Percentiles rank a stretch among this genome's conserved stretches.
These are phyloP conservation scores for Hanseniaspora sp. DNA, from an alignment of 1,139 yeast genomes.

Conservation along the genomic window DNA sequence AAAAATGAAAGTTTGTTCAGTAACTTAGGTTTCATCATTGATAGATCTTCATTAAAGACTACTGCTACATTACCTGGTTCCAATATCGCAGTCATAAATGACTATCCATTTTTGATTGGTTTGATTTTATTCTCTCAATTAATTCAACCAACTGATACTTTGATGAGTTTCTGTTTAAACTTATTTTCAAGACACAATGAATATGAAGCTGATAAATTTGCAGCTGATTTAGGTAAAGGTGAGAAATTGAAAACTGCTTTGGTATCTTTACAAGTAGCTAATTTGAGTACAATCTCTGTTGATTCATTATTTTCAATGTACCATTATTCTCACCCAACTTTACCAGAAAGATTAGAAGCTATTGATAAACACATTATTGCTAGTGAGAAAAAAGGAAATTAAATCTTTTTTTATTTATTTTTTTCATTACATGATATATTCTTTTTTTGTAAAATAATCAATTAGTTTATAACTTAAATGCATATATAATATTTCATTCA, in stretches of 20 bases:
- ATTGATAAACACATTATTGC: conserved; percentile 35
- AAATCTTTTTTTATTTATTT: not conserved
- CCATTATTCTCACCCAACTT: conserved; percentile 81
- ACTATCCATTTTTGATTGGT: conserved; percentile 67
- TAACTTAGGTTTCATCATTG: conserved; percentile 61
- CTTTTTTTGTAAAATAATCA: too few species aligned
- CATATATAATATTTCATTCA: not conserved
- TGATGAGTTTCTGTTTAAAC: conserved; percentile 55
- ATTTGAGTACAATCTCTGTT: conserved; percentile 72
- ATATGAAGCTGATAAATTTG: conserved; percentile 85
- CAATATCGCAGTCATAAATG: conserved; percentile 26
- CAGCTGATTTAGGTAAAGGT: conserved; percentile 61
- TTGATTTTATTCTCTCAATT: conserved; percentile 65
- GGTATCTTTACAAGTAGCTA: conserved; percentile 64
- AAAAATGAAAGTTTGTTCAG: conserved; percentile 64
- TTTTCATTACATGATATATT: too few species aligned
- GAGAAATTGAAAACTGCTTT: conserved; percentile 60
- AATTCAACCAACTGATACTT: conserved; percentile 63
- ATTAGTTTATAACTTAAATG: too few species aligned
- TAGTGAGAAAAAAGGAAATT: conserved; percentile 11
- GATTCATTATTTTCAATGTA: conserved; percentile 84
- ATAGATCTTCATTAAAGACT: conserved; percentile 16
- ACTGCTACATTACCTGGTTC: conserved; percentile 18
- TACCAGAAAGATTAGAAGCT: conserved; percentile 76
- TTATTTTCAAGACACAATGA: conserved; percentile 73